phyloP scores from a whole-genome alignment of 352 stramenopile genomes.

The Globisporangium cylindrosporum region DNA sequence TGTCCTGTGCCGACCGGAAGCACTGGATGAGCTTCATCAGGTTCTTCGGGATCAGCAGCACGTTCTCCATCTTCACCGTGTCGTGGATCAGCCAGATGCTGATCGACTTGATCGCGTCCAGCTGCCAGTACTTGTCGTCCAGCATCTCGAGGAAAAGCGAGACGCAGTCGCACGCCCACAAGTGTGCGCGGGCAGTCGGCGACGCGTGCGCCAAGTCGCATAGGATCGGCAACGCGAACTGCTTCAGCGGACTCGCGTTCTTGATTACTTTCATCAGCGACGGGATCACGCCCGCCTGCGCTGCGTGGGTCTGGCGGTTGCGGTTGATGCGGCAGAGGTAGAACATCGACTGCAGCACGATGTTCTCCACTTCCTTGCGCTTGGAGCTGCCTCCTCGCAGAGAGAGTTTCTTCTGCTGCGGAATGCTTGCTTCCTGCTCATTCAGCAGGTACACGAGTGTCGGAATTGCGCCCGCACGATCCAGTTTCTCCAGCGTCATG shows the following conservation, averaged over 20 bases:
- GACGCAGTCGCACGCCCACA: conserved; percentile 83
- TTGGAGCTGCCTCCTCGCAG: conserved; percentile 24
- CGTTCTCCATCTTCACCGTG: conserved; percentile 80
- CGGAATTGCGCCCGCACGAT: conserved; percentile 84
- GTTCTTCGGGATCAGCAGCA: conserved; percentile 61
- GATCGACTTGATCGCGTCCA: conserved; percentile 87
- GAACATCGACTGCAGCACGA: conserved; percentile 91
- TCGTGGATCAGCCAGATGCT: conserved; percentile 84
- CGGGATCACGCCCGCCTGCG: conserved; percentile 88
- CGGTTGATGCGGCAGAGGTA: conserved; percentile 92
- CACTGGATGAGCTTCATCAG: conserved; percentile 69
- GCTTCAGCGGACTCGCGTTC: conserved; percentile 85
- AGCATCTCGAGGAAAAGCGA: conserved; percentile 87
- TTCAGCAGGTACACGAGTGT: conserved; percentile 80
- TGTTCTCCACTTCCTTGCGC: conserved; percentile 87
- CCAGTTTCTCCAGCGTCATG: conserved; percentile 84
- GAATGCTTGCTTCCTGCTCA: conserved; percentile 31
- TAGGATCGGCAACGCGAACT: conserved; percentile 90
- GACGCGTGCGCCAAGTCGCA: conserved; percentile 92
- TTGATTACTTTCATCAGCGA: conserved; percentile 85
- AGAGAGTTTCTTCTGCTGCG: conserved; percentile 15
- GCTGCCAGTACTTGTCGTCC: conserved; percentile 88
- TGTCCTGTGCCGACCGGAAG: conserved; percentile 65
- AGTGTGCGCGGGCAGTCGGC: conserved; percentile 67
- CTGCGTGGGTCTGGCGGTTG: conserved; percentile 87